Conservation (phyloP, 2,329 filamentous ascomycete genomes). For the Rhinocladiella similis region DNA sequence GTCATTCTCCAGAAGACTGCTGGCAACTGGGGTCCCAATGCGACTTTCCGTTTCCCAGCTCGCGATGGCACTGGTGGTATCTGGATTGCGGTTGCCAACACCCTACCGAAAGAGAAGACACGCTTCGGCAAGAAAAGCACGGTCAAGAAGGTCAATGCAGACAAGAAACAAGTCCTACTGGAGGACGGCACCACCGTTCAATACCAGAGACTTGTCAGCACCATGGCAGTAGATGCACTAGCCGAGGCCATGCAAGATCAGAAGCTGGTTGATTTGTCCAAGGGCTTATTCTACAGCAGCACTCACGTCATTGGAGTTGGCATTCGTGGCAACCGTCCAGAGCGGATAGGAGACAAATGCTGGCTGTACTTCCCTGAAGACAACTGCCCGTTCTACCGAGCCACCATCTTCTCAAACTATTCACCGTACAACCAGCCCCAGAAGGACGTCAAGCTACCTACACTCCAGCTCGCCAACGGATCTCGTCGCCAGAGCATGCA, state of each 20-base stretch:
- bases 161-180: constrained; percentile 78
- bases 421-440: constrained; percentile 96
- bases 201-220: constrained; percentile 91
- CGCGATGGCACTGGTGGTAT: constrained; percentile 95
- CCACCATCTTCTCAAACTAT: constrained; percentile 99
- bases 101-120: constrained; percentile 87
- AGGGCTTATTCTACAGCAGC: constrained; percentile 92
- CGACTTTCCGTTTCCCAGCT: constrained; percentile 97
- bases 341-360: constrained; percentile 98
- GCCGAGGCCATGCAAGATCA: constrained; percentile 85
- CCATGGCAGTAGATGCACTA: constrained; percentile 91
- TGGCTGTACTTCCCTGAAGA: constrained; percentile 99
- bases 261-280: constrained; percentile 78
- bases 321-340: constrained; percentile 84
- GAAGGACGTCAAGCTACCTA: constrained; percentile 78
- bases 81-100: constrained; percentile 96
- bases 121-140: constrained; percentile 81
- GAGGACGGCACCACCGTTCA: constrained; percentile 83
- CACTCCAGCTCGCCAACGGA: constrained; percentile 81
- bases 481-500: constrained; percentile 72
- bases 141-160: constrained; percentile 83
- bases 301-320: constrained; percentile 97
- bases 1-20: constrained; percentile 95
- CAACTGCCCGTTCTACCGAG: constrained; percentile 98
- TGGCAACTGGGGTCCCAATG: constrained; percentile 97